Conservation (phyloP, 805 yeast species). For the Sungouiozyma intestinalis region DNA sequence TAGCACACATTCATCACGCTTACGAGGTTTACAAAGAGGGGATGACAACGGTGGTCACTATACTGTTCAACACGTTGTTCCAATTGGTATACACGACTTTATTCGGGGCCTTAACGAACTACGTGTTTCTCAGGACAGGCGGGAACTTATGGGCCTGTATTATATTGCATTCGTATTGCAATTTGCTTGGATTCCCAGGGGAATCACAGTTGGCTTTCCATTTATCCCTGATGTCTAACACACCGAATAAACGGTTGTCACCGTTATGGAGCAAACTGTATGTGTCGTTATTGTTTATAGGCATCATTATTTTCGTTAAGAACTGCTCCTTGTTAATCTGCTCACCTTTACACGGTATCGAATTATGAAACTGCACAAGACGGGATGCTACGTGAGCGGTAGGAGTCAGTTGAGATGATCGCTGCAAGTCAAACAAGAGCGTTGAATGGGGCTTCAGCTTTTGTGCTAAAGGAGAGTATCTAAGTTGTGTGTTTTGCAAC, state of each 20-base stretch:
- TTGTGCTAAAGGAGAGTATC: too few species aligned
- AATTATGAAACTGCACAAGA: too few species aligned
- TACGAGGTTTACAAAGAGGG: slow-evolving; percentile 19
- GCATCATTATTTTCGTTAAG: too few species aligned
- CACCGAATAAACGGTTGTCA: slow-evolving; percentile 2
- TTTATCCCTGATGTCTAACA: background rate
- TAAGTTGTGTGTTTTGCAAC: too few species aligned
- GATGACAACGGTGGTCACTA: slow-evolving; percentile 7
- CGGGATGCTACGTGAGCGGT: too few species aligned
- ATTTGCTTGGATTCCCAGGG: slow-evolving; percentile 27
- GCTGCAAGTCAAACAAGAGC: too few species aligned
- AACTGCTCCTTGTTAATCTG: too few species aligned
- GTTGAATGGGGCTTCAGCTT: too few species aligned
- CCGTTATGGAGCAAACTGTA: slow-evolving; percentile 20
- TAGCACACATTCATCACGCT: slow-evolving; percentile 29
- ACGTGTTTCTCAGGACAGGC: slow-evolving; percentile 21
- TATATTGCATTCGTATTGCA: slow-evolving; percentile 22
- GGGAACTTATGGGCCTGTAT: slow-evolving; percentile 25
- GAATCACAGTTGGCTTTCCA: slow-evolving; percentile 15
- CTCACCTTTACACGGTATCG: too few species aligned
- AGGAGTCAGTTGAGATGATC: too few species aligned
- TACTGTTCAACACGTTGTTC: slow-evolving; percentile 13
- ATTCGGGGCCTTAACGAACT: slow-evolving; percentile 27
- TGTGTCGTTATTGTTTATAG: too few species aligned
- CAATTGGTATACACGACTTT: slow-evolving; percentile 25